Conservation (phyloP, 768 basidiomycete genomes). For the Lentinula edodes region DNA sequence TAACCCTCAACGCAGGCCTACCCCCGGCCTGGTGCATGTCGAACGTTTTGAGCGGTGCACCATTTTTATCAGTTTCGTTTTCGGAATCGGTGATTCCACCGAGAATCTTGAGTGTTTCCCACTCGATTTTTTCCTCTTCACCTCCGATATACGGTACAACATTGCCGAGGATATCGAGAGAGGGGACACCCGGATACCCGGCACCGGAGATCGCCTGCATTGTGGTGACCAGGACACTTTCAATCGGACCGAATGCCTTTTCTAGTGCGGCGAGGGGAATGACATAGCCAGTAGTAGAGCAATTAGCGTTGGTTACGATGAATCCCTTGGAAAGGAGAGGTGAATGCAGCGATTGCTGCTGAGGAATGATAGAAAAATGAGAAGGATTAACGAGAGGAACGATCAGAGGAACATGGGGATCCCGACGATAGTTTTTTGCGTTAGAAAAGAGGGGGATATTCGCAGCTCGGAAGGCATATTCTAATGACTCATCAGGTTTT, state of each 20-base stretch:
- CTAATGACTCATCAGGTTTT: constrained; percentile 32
- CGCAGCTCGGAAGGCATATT: constrained; percentile 79
- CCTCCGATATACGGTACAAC: constrained; percentile 91
- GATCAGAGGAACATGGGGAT: constrained; percentile 89
- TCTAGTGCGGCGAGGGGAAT: constrained; percentile 91
- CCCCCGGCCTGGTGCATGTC: constrained; percentile 64
- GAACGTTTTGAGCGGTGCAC: constrained; percentile 45
- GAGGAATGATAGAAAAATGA: constrained; percentile 78
- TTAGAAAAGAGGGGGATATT: constrained; percentile 95
- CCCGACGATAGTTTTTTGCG: constrained; percentile 92
- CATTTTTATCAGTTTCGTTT: constrained; percentile 21
- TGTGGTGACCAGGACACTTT: constrained; percentile 87
- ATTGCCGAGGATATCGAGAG: constrained; percentile 92
- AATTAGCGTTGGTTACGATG: constrained; percentile 98
- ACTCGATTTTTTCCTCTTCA: constrained; percentile 98
- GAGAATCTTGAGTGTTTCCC: constrained; percentile 97
- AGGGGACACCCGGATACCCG: constrained; percentile 93
- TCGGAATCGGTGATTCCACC: constrained; percentile 67
- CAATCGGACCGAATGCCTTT: constrained; percentile 88
- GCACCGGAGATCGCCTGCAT: constrained; percentile 97
- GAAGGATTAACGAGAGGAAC: constrained; percentile 92
- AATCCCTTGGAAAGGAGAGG: constrained; percentile 78
- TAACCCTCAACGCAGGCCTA: constrained; percentile 75
- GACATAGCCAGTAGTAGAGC: constrained; percentile 90
- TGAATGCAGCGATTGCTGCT: constrained; percentile 68